Base-by-base conservation (phyloP, 345 rosid genomes). In the Citrus maxima region DNA sequence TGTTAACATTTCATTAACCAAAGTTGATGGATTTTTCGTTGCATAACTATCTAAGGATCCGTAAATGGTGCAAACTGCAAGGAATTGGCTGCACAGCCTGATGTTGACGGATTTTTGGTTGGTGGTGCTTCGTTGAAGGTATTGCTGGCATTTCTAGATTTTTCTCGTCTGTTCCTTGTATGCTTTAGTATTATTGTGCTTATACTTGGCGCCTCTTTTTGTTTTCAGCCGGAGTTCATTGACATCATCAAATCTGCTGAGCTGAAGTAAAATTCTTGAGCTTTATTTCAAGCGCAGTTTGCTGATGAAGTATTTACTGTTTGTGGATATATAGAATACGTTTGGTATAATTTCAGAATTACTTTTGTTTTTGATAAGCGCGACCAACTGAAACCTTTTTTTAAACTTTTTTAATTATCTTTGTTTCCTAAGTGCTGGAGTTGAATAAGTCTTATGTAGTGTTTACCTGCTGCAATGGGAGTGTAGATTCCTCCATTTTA, bases 61-160 rank as follows among this genome's bases (percentile, higher is more conserved):
- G 98, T 91, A 59, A 93, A 68, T 82, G 98, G 91, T 76, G 92
- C 86, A 78, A 93, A 91, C 89, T 87, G 93, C 90, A 93, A 90
- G 85, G 98, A 90, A 81, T 86, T 93, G 85, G 94, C 89, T 55
- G 87, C 81, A 25, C 88, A 91, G 64, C 84, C 92, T 19, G 94
- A 93, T 86, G 90, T 91, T 58, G 98, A 93, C 85, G 98, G 98
- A 70, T 93, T 93, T 88, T 87, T 93, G 86, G 98, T 93, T 51
- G 98, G 98, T 63, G 98, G 98, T 71, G 98, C 98, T 77, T 89
- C 98, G 51, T 87, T 93, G 25, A 93, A 93, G 94, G 94, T 93
- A 83, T 28, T 40, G 38, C 42, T 22, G 10, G 27, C n/a, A 32
- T 32, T 73, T 37, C 40, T 7, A 7, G 2, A 37, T 37, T 37